Percentiles rank a stretch among this genome's conserved stretches.
Conservation (phyloP, 108 stramenopile species). For the Skeletonema menzelii region DNA sequence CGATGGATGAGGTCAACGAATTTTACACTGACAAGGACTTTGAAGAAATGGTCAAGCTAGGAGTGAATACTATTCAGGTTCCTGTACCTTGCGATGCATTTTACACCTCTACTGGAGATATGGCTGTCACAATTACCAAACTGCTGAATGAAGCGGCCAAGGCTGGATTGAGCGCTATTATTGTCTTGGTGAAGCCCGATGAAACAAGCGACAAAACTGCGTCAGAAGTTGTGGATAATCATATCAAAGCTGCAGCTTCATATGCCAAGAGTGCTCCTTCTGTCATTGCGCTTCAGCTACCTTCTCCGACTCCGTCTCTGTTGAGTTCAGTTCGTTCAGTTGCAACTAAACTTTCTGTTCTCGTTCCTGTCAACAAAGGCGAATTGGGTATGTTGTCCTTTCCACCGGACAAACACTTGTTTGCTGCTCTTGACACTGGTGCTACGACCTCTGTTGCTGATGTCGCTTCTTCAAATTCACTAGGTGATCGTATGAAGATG, state of each 20-base stretch:
- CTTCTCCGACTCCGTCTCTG: constrained; percentile 29
- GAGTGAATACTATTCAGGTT: constrained; percentile 75
- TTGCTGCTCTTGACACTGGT: constrained; percentile 47
- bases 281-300: constrained; percentile 56
- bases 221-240: constrained; percentile 22
- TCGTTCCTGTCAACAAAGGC: constrained; percentile 53
- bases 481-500: constrained; percentile 70
- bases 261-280: constrained; percentile 30
- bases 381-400: constrained; percentile 26
- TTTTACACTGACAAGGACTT: constrained; percentile 64
- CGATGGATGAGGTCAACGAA: constrained; percentile 41
- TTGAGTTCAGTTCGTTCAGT: constrained; percentile 34
- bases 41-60: constrained; percentile 55
- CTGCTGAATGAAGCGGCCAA: constrained; percentile 28
- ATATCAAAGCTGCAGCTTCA: constrained; percentile 47
- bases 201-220: neutral
- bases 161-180: constrained; percentile 48
- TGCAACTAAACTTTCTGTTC: constrained; percentile 30
- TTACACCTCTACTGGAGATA: constrained; percentile 7
- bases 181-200: constrained; percentile 28
- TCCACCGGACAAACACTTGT: constrained; percentile 42
- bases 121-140: neutral
- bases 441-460: constrained; percentile 56
- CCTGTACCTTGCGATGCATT: constrained; percentile 55
- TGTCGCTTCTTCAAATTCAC: constrained; percentile 59